Conservation (phyloP, 257 asterid species). For the Coffea canephora region DNA sequence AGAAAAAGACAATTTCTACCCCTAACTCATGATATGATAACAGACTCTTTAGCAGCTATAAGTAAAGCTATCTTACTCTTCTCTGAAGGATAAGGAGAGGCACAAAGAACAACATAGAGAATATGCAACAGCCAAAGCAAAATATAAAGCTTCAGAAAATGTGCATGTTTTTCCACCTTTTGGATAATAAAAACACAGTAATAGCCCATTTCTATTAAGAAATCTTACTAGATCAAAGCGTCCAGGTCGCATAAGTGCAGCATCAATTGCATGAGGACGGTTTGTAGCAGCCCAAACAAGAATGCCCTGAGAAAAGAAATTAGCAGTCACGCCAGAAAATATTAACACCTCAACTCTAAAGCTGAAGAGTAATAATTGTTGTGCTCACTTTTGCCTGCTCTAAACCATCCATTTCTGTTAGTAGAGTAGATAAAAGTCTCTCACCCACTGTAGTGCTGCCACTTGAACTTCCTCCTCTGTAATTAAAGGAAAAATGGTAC, state of each 20-base stretch:
- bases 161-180: not conserved
- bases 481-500: slow-evolving; percentile 17
- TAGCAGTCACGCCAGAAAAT: slow-evolving; percentile 5
- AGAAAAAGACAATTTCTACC: too few species aligned
- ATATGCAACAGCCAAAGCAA: not conserved
- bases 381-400: slow-evolving; percentile 80
- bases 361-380: not conserved
- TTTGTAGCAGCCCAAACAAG: slow-evolving; percentile 98
- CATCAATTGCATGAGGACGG: slow-evolving; percentile 87
- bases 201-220: not conserved
- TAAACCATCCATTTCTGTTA: slow-evolving; percentile 97
- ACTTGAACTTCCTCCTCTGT: slow-evolving; percentile 77
- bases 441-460: slow-evolving; percentile 84
- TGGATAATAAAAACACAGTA: not conserved
- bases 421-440: slow-evolving; percentile 81
- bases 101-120: too few species aligned
- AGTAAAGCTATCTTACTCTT: not conserved
- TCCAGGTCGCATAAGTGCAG: slow-evolving; percentile 95
- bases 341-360: slow-evolving; percentile 2
- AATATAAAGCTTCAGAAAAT: not conserved
- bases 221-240: slow-evolving; percentile 82
- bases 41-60: not conserved
- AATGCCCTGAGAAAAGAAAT: slow-evolving; percentile 58
- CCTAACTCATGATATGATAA: too few species aligned
- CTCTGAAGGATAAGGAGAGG: not conserved